Evolutionary conservation across 768 basidiomycete genomes (phyloP), one percentile per base, ranked within the genome.

Genomic region (Leccinum subtestaceum): DNA sequence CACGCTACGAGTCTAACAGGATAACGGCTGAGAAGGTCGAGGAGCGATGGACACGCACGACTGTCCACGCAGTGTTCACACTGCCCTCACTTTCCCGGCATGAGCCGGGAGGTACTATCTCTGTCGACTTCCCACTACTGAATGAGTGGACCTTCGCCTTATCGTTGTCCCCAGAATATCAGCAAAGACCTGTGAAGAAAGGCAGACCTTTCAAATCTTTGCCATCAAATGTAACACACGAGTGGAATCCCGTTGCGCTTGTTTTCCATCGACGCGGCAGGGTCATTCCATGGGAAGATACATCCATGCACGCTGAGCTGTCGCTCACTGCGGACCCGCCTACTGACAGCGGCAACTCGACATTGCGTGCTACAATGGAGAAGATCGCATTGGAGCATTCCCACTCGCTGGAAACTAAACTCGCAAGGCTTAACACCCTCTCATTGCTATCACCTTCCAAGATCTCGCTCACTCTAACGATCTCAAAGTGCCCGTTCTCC

Each of bases 91-190:
- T 45, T 7, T 4, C 62, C 13, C 12, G 48, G 27, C 0, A 27
- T 27, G n/a, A 5, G 15, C 3, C 54, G 19, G 36, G 0, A 11
- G 29, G 10, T 21, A 2, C 0, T 17, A 38, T 57, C 29, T 36
- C 56, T 25, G 15, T 69, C 27, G 10, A 55, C 3, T 51, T 68
- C 23, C 67, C 65, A 0, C 10, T 68, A 12, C 50, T 29, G 8
- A 47, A 10, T 15, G 65, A 65, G 17, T 67, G 62, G 67, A 48
- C 60, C 15, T 68, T 68, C 40, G 1, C 57, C 15, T 31, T 67
- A 32, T 58, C 56, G 17, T 34, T 69, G 60, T 38, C 53, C 13
- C 59, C 62, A 12, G 31, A 52, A 27, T 4, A 3, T 46, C 11
- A 11, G 27, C 9, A 21, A 19, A 17, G 3, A 12, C 5, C 25